Base-by-base conservation (phyloP, 805 yeast genomes). In the Saturnispora silvae region DNA sequence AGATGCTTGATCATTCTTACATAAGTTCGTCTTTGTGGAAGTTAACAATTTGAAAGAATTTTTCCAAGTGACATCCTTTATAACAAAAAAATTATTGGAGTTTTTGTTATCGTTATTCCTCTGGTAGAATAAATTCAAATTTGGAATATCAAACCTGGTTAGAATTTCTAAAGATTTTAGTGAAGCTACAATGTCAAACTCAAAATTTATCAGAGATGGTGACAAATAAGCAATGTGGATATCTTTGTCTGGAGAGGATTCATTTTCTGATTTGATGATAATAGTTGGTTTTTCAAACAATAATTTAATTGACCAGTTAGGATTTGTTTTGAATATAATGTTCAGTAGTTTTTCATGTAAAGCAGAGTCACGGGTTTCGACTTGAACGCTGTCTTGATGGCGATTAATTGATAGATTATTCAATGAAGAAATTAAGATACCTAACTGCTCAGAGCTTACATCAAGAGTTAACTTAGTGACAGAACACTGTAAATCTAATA, bases 401-500 rank as follows among this genome's bases (percentile, higher is more conserved):
- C 20, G 13, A 17, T 25, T 17, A 9, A 34, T 15, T 5, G 22
- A 18, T 20, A 18, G 26, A 4, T 29, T 29, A 19, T 29, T 29
- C 11, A 36, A 13, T 8, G 25, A 23, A 11, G 27, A 26, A 1
- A 60, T 50, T 24, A 62, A 49, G 15, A 62, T 50, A 1, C 66
- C 58, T 2, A 65, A 45, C 33, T 67, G 63, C 10, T 54, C 55
- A 4, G 65, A 54, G 22, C 67, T 62, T 18, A 67, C 46, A 44
- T 70, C 75, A n/a, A 67, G 28, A 1, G 63, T 57, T 15, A 71
- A 62, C 2, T 68, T 67, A 2, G 72, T 57, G 2, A 67, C 31
- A 34, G 64, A 67, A 17, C 64, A 62, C 13, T 61, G 56, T 2
- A 66, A 33, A 5, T 56, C 56, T 3, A 59, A 39, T 18, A 64